Evolutionary conservation across 1,139 yeast species (phyloP).

Genomic region (Lizanozyma gosingica): DNA sequence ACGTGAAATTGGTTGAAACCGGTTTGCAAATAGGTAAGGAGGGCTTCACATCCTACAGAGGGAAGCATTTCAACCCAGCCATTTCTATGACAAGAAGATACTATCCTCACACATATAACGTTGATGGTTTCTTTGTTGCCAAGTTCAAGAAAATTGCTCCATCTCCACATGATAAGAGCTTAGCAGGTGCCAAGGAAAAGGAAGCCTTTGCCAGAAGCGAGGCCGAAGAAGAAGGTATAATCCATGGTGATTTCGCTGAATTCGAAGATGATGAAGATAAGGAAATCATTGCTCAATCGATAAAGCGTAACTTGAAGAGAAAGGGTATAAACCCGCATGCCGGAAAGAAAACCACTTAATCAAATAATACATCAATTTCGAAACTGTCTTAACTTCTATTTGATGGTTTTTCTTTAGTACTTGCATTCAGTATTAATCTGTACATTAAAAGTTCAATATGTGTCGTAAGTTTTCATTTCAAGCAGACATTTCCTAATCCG

Average conservation of each 20-base stretch:
- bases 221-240: conserved; percentile 71
- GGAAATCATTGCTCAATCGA: conserved; percentile 62
- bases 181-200: conserved; percentile 86
- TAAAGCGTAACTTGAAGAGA: conserved; percentile 64
- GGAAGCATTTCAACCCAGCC: conserved; percentile 77
- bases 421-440: conserved; percentile 3
- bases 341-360: conserved; percentile 13
- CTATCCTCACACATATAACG: conserved; percentile 97
- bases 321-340: conserved; percentile 70
- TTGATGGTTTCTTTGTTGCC: conserved; percentile 97
- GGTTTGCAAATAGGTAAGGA: conserved; percentile 94
- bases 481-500: conserved; percentile 58
- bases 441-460: conserved; percentile 20
- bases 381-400: not conserved
- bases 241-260: conserved; percentile 76
- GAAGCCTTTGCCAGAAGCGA: conserved; percentile 74
- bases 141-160: conserved; percentile 88
- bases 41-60: conserved; percentile 90
- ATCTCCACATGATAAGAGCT: conserved; percentile 73
- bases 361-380: not conserved
- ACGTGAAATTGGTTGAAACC: conserved; percentile 88
- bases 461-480: conserved; percentile 12
- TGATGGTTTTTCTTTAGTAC: not conserved
- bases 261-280: conserved; percentile 75
- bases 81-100: conserved; percentile 83